Conservation (phyloP, 495 filamentous ascomycete genomes). For the Penicillium canariense region DNA sequence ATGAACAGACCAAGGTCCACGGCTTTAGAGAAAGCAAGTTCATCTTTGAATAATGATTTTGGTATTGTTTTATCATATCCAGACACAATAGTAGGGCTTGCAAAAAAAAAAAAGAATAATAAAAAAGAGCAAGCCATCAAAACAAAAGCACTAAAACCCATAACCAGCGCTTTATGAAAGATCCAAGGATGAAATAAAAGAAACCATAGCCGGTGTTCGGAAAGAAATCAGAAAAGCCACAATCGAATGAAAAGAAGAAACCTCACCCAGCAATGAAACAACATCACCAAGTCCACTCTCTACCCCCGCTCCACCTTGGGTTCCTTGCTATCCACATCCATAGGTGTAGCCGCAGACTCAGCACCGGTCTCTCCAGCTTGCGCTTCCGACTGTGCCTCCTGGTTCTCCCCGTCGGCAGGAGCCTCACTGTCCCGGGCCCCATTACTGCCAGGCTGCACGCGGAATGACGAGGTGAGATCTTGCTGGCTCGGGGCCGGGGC, state of each 20-base stretch:
- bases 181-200: not conserved
- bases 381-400: constrained; percentile 15
- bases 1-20: no score
- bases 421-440: constrained; percentile 32
- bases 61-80: not conserved
- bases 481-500: constrained; percentile 44
- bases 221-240: not conserved
- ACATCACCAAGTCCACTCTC: not conserved
- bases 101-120: no score
- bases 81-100: no score
- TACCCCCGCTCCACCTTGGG: constrained; percentile 31
- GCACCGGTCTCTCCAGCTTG: constrained; percentile 21
- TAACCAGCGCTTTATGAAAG: constrained; percentile 14
- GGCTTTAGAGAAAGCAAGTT: not conserved
- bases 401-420: constrained; percentile 22
- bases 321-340: constrained; percentile 45
- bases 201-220: not conserved
- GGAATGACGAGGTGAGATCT: constrained; percentile 43
- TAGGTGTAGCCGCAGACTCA: constrained; percentile 35
- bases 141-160: not conserved
- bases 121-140: not conserved
- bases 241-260: not conserved
- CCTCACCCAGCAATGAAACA: not conserved
- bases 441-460: constrained; percentile 33
- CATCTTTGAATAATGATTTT: not conserved